Percentiles rank a stretch among this genome's conserved stretches.
Evolutionary conservation across 1,284 basidiomycete species (phyloP).

Genomic region (Cryptococcus hybrid): DNA sequence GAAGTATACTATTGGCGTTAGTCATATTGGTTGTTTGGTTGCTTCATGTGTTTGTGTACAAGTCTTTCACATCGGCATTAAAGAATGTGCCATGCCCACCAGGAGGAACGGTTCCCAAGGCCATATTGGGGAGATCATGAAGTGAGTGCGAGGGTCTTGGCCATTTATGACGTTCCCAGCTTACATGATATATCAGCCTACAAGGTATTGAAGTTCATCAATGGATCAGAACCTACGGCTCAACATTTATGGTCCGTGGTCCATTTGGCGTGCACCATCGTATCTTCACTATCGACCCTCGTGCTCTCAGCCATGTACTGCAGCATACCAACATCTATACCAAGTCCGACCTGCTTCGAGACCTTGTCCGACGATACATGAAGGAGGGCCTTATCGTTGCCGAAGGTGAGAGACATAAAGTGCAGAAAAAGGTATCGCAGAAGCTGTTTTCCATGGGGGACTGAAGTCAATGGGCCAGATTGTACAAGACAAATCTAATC

Average conservation of each 20-base stretch:
- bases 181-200: background rate
- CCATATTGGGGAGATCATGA: slow-evolving; percentile 6
- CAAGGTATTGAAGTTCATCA: slow-evolving; percentile 4
- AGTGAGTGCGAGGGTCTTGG: slow-evolving; percentile 2
- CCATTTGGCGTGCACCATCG: slow-evolving; percentile 21
- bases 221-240: slow-evolving; percentile 15
- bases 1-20: background rate
- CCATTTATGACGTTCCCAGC: background rate
- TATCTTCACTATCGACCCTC: slow-evolving; percentile 25
- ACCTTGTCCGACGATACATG: slow-evolving; percentile 21
- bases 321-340: slow-evolving; percentile 17
- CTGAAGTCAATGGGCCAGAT: slow-evolving; percentile 11
- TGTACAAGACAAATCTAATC: slow-evolving; percentile 21
- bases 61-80: slow-evolving; percentile 10
- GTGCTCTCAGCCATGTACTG: slow-evolving; percentile 22
- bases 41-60: slow-evolving; percentile 2
- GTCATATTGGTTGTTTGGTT: background rate
- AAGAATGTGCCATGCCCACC: slow-evolving; percentile 3
- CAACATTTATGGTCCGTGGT: slow-evolving; percentile 21
- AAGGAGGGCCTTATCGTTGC: slow-evolving; percentile 23
- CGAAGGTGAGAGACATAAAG: slow-evolving; percentile 27
- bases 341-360: slow-evolving; percentile 19
- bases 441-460: slow-evolving; percentile 18
- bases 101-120: background rate
- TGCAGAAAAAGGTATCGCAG: slow-evolving; percentile 23